Evolutionary conservation across 352 stramenopile species (phyloP).

Genomic region (Phytophthora lateralis): DNA sequence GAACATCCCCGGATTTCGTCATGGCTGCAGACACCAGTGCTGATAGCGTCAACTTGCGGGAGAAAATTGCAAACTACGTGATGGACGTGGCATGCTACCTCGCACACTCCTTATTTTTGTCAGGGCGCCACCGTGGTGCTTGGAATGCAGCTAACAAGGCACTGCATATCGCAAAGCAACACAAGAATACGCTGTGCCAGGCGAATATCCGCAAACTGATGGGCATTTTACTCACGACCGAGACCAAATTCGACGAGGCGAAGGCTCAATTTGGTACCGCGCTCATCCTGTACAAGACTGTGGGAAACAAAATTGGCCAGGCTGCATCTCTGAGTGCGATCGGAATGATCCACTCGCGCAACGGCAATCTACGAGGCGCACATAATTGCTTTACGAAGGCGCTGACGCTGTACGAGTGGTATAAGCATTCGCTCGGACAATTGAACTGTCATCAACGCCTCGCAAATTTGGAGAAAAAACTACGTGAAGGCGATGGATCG

Average conservation of each 20-base stretch:
- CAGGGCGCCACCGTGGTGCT: slow-evolving; percentile 69
- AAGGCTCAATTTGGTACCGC: slow-evolving; percentile 81
- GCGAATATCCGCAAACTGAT: slow-evolving; percentile 82
- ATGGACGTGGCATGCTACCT: slow-evolving; percentile 79
- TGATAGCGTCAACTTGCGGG: slow-evolving; percentile 31
- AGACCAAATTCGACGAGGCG: slow-evolving; percentile 85
- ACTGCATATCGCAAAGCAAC: slow-evolving; percentile 74
- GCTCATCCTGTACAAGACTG: slow-evolving; percentile 77
- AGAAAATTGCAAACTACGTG: slow-evolving; percentile 61
- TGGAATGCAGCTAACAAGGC: slow-evolving; percentile 78
- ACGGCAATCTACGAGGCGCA: slow-evolving; percentile 73
- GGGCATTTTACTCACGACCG: slow-evolving; percentile 76
- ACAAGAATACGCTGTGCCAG: slow-evolving; percentile 71
- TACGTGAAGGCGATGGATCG: slow-evolving; percentile 70
- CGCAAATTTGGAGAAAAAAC: slow-evolving; percentile 85
- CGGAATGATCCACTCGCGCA: slow-evolving; percentile 82
- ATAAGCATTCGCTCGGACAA: slow-evolving; percentile 78
- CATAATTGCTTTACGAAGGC: slow-evolving; percentile 86
- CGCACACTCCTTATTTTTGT: slow-evolving; percentile 75
- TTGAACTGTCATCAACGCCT: slow-evolving; percentile 84
- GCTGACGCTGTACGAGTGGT: slow-evolving; percentile 84
- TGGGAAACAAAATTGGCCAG: slow-evolving; percentile 78
- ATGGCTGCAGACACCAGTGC: slow-evolving; percentile 6
- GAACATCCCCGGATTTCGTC: not conserved
- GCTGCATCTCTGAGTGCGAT: slow-evolving; percentile 77